Evolutionary conservation across 768 basidiomycete species (phyloP).

Genomic region (Psilocybe tampanensis): DNA sequence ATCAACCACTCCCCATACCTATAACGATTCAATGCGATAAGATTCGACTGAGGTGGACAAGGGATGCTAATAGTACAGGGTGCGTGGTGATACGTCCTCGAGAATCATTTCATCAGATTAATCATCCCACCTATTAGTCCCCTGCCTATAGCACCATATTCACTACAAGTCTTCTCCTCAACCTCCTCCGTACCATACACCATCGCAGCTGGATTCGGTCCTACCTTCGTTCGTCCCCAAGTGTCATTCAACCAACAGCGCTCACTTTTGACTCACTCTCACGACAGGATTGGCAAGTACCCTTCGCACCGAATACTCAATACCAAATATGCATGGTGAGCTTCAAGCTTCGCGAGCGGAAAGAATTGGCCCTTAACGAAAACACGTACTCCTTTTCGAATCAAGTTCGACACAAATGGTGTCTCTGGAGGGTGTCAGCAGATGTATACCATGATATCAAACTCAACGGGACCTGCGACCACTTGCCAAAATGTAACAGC

Average conservation of each 20-base stretch:
- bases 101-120: background rate
- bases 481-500: conserved; percentile 45
- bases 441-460: conserved; percentile 49
- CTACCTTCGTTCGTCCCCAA: conserved; percentile 30
- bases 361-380: too few species aligned
- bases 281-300: conserved; percentile 48
- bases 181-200: conserved; percentile 44
- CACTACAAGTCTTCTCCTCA: conserved; percentile 52
- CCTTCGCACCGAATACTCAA: conserved; percentile 50
- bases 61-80: conserved; percentile 28
- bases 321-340: conserved; percentile 63
- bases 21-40: conserved; percentile 40
- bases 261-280: background rate
- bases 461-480: conserved; percentile 33
- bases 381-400: background rate
- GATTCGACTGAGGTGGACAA: conserved; percentile 38
- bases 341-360: background rate
- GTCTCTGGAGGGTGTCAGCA: conserved; percentile 55
- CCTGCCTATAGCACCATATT: conserved; percentile 51
- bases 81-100: conserved; percentile 13
- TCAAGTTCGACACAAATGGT: conserved; percentile 45
- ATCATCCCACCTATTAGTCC: conserved; percentile 29
- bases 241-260: background rate
- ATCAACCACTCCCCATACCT: conserved; percentile 30
- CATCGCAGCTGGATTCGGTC: conserved; percentile 38